Evolutionary conservation across 177 flowering plant genomes (phyloP), one percentile per base, ranked within the genome.

Genomic region (Telopea speciosissima): DNA sequence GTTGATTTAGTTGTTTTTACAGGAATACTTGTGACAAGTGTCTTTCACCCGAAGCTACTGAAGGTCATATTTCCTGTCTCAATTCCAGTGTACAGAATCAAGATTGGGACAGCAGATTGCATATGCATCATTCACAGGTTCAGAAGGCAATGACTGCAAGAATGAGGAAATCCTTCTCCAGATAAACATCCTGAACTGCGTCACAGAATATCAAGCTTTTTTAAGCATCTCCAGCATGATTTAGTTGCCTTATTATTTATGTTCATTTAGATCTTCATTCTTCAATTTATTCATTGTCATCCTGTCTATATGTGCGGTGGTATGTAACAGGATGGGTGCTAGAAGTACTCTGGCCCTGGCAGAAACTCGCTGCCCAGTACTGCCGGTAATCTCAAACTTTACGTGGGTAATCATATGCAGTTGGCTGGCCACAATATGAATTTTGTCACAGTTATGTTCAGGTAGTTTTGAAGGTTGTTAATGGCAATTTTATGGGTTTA

Each of bases 1-100:
- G 61, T 56, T 56, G 61, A 24, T 56, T 56, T 56, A 56, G n/a
- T 56, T 21, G 61, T 21, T 56, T 60, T 60, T 23, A 60, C 28
- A 60, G 72, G 75, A 62, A 19, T 24, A 22, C 14, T 19, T 69
- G 64, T 13, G 61, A 24, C 33, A 24, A 62, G 31, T 31, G 31
- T 59, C 60, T 23, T 19, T 13, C 21, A 2, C 64, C 36, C 42
- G 36, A 69, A 49, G 33, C 62, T 33, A 19, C 45, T 19, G 6
- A 60, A 24, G 21, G 28, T 23, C 21, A 8, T 60, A 6, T 11
- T 60, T 24, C 26, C 16, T 60, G 24, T 22, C n/a, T n/a, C n/a
- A n/a, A 59, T 6, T 59, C 17, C 62, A n/a, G 17, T 16, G 17
- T 60, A 25, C 24, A 60, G 31, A n/a, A 59, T 59, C 8, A 17